phyloP scores from a whole-genome alignment of 257 asterid species.

The Ocimum tenuiflorum region DNA sequence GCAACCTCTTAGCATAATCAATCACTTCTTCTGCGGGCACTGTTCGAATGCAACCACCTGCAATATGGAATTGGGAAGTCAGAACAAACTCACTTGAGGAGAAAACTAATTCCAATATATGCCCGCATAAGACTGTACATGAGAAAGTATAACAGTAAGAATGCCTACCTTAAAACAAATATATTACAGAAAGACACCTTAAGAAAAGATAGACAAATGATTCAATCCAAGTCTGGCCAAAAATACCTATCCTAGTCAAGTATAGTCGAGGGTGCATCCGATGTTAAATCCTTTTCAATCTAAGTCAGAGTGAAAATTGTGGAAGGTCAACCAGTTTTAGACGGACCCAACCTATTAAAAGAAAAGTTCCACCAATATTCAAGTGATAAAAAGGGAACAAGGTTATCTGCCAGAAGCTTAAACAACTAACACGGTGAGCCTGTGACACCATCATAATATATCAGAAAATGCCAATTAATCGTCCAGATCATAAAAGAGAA shows the following conservation, averaged over 20 bases:
- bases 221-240: not conserved
- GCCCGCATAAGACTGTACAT: not conserved
- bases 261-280: not conserved
- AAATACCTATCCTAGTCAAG: not conserved
- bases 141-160: not conserved
- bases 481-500: too few species aligned
- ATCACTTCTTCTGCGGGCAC: slow-evolving; percentile 49
- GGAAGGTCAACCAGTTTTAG: not conserved
- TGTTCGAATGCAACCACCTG: slow-evolving; percentile 51
- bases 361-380: not conserved
- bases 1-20: slow-evolving; percentile 39
- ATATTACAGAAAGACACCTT: not conserved
- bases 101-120: not conserved
- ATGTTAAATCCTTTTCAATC: not conserved
- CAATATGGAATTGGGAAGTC: slow-evolving; percentile 16
- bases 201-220: not conserved
- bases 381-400: not conserved
- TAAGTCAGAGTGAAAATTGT: not conserved
- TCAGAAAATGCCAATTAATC: not conserved
- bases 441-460: not conserved
- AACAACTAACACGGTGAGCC: not conserved
- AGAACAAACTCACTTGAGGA: slow-evolving; percentile 5
- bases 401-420: not conserved
- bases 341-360: not conserved
- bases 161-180: not conserved